Evolutionary conservation across 495 filamentous ascomycete genomes (phyloP).

Genomic region (Penicillium malachiteum): DNA sequence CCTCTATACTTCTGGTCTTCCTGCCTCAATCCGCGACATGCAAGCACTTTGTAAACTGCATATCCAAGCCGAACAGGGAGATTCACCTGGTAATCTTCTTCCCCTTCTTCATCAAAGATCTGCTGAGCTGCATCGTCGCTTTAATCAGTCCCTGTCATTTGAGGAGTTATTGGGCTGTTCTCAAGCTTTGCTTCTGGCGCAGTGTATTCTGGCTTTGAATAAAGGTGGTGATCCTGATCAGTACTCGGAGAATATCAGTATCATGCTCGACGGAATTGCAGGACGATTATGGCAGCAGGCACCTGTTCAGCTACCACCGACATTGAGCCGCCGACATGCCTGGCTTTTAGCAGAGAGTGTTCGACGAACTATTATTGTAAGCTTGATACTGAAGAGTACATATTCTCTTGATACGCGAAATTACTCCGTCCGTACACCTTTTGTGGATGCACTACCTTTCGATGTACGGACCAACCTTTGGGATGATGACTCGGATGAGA

Average conservation of each 20-base stretch:
- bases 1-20: conserved; percentile 29
- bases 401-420: conserved; percentile 40
- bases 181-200: conserved; percentile 36
- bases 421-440: conserved; percentile 39
- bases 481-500: conserved; percentile 28
- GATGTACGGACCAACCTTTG: conserved; percentile 38
- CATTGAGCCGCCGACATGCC: conserved; percentile 33
- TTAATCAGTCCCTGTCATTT: conserved; percentile 24
- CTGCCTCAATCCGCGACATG: conserved; percentile 28
- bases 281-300: conserved; percentile 27
- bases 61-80: conserved; percentile 4
- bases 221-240: conserved; percentile 10
- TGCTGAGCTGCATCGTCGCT: conserved; percentile 12
- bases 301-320: conserved; percentile 21
- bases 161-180: conserved; percentile 36
- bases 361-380: conserved; percentile 42
- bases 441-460: conserved; percentile 36
- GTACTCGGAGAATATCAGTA: conserved; percentile 24
- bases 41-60: conserved; percentile 25
- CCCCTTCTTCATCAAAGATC: conserved; percentile 26
- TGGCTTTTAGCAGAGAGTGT: conserved; percentile 50
- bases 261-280: conserved; percentile 21
- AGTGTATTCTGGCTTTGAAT: conserved; percentile 36
- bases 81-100: conserved; percentile 13
- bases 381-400: conserved; percentile 34